phyloP scores from a whole-genome alignment of 2,329 filamentous ascomycete genomes.

The Cercospora canescens region DNA sequence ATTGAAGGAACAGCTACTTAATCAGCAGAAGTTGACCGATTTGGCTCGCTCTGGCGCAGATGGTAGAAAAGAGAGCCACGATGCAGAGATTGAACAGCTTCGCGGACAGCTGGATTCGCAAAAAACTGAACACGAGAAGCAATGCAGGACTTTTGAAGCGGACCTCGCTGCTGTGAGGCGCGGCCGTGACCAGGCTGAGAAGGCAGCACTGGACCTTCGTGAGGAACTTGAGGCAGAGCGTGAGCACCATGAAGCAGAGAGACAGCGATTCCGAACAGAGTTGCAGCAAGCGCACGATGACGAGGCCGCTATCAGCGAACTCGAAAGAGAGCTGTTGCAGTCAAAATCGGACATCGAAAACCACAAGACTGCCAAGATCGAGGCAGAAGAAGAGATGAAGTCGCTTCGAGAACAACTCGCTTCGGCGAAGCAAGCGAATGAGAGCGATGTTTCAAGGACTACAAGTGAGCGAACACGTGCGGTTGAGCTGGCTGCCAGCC shows the following conservation, averaged over 20 bases:
- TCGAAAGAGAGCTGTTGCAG: slow-evolving; percentile 24
- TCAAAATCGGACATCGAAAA: slow-evolving; percentile 26
- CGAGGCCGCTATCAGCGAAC: slow-evolving; percentile 21
- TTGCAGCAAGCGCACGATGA: slow-evolving; percentile 22
- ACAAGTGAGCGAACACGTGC: slow-evolving; percentile 24
- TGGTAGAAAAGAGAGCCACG: slow-evolving; percentile 15
- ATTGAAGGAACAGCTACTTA: slow-evolving; percentile 24
- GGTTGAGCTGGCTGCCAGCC: slow-evolving; percentile 22
- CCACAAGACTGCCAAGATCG: slow-evolving; percentile 15
- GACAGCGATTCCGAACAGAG: slow-evolving; percentile 25
- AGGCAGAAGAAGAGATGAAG: slow-evolving; percentile 18
- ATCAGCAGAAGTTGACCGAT: slow-evolving; percentile 18
- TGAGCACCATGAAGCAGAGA: slow-evolving; percentile 22
- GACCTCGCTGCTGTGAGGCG: slow-evolving; percentile 27
- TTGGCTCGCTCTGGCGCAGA: slow-evolving; percentile 11
- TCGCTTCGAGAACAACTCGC: slow-evolving; percentile 19
- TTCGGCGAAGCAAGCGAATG: slow-evolving; percentile 16
- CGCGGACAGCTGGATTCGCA: slow-evolving; percentile 23
- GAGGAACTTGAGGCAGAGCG: slow-evolving; percentile 30
- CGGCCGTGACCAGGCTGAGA: slow-evolving; percentile 25
- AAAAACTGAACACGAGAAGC: slow-evolving; percentile 16
- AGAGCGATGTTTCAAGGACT: slow-evolving; percentile 20
- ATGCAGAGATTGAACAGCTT: slow-evolving; percentile 23
- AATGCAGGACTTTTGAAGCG: slow-evolving; percentile 21
- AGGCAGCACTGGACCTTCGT: slow-evolving; percentile 19